Conservation (phyloP, 1,139 yeast genomes). For the Debaryomycetaceae sp. region DNA sequence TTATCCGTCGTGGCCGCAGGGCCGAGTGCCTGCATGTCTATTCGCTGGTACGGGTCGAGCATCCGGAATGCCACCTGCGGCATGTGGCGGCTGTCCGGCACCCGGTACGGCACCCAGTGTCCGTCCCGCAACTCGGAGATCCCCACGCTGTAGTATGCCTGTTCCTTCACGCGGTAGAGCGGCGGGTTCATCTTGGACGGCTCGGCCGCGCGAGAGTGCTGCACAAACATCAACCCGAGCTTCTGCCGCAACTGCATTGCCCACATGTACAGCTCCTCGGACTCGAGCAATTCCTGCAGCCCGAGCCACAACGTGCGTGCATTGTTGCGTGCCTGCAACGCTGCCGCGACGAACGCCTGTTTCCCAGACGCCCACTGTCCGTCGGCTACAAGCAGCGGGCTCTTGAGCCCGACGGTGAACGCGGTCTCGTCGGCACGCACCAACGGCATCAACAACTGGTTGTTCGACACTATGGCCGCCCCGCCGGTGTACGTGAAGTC, state of each 20-base stretch:
- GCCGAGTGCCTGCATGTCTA: conserved; percentile 43
- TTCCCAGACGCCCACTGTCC: conserved; percentile 73
- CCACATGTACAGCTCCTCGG: conserved; percentile 55
- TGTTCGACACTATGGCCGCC: conserved; percentile 33
- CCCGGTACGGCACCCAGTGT: conserved; percentile 59
- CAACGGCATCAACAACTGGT: conserved; percentile 61
- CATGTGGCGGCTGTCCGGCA: conserved; percentile 35
- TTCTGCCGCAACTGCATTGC: conserved; percentile 60
- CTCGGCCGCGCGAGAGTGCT: conserved; percentile 41
- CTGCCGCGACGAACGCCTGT: conserved; percentile 71
- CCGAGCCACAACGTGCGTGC: conserved; percentile 83
- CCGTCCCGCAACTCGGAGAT: conserved; percentile 53
- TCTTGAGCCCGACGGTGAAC: conserved; percentile 35
- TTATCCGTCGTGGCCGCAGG: conserved; percentile 24
- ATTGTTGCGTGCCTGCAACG: conserved; percentile 69
- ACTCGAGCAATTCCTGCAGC: conserved; percentile 41
- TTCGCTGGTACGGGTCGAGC: conserved; percentile 92
- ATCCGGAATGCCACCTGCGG: conserved; percentile 78
- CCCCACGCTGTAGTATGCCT: conserved; percentile 53
- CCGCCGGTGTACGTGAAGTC: conserved; percentile 21
- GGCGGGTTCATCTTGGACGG: conserved; percentile 27
- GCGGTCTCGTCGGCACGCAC: conserved; percentile 61
- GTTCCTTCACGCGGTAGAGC: conserved; percentile 64
- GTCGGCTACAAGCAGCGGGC: conserved; percentile 30
- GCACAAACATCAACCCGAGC: conserved; percentile 43